These are phyloP conservation scores for Ascochyta lentis DNA, from an alignment of 2,329 filamentous ascomycete species.

Conservation along the genomic window DNA sequence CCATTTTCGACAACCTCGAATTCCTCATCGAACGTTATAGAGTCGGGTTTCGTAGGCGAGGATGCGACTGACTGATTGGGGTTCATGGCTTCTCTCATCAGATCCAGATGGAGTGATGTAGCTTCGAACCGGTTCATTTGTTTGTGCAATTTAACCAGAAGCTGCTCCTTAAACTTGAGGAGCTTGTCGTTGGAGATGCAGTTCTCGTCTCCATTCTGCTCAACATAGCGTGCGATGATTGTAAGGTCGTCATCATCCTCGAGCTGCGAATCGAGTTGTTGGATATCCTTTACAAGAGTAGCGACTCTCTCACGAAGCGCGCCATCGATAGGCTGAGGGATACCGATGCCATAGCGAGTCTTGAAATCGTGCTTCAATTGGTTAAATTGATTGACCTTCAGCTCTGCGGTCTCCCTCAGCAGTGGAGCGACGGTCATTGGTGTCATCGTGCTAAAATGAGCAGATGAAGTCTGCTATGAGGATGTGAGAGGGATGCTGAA, in stretches of 20 bases:
- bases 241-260: constrained; percentile 42
- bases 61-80: constrained; percentile 38
- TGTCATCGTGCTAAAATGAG: constrained; percentile 1
- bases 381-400: constrained; percentile 63
- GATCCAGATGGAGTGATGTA: constrained; percentile 61
- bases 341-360: constrained; percentile 49
- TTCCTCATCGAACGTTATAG: constrained; percentile 38
- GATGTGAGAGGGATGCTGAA: background rate
- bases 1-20: constrained; percentile 61
- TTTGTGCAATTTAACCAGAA: constrained; percentile 57
- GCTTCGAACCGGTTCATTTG: constrained; percentile 63
- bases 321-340: constrained; percentile 29
- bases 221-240: constrained; percentile 60
- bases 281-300: constrained; percentile 46
- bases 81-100: constrained; percentile 51
- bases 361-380: constrained; percentile 60
- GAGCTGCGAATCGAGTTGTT: constrained; percentile 44
- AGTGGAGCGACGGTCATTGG: constrained; percentile 24
- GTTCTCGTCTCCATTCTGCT: constrained; percentile 61
- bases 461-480: background rate
- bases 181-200: constrained; percentile 59
- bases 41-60: constrained; percentile 22
- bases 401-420: constrained; percentile 31
- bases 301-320: constrained; percentile 38
- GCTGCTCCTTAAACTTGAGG: constrained; percentile 54